A percentile compares a stretch with the other conserved stretches of the same genome.
Conservation (phyloP, 2,329 filamentous ascomycete genomes). For the Grosmannia huntii region DNA sequence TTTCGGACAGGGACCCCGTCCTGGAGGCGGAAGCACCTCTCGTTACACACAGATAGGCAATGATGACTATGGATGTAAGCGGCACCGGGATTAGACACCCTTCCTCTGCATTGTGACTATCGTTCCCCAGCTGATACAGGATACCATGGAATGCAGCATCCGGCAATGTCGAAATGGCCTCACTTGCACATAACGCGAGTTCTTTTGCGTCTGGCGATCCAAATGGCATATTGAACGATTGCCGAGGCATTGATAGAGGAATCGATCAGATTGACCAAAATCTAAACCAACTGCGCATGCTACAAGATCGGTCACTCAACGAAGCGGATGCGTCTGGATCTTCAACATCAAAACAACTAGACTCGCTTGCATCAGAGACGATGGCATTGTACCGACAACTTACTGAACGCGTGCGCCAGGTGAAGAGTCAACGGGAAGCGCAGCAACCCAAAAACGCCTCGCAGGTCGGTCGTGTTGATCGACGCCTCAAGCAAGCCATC, state of each 20-base stretch:
- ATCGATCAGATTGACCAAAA: conserved; percentile 64
- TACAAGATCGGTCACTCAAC: conserved; percentile 60
- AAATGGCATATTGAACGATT: conserved; percentile 74
- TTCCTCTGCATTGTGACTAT: neutral
- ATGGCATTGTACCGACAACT: conserved; percentile 73
- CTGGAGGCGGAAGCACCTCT: conserved; percentile 13
- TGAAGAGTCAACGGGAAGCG: conserved; percentile 67
- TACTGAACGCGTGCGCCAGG: conserved; percentile 62
- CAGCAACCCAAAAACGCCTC: conserved; percentile 59
- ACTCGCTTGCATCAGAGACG: conserved; percentile 61
- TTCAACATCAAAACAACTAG: conserved; percentile 55
- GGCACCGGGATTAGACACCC: neutral
- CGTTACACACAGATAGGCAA: conserved; percentile 20
- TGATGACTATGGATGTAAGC: conserved; percentile 25
- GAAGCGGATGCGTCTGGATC: conserved; percentile 60
- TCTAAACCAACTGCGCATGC: conserved; percentile 56
- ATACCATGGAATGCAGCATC: conserved; percentile 20
- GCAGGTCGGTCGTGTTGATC: conserved; percentile 72
- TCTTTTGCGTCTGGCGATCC: conserved; percentile 41
- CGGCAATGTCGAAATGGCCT: conserved; percentile 57
- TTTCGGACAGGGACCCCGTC: conserved; percentile 19
- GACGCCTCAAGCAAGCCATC: conserved; percentile 68
- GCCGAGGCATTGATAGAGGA: conserved; percentile 63
- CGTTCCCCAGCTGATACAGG: neutral
- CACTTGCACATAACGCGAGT: conserved; percentile 41